A percentile compares a stretch with the other conserved stretches of the same genome.
Evolutionary conservation across 2,329 filamentous ascomycete genomes (phyloP).

Genomic region (Trichoderma sp.): DNA sequence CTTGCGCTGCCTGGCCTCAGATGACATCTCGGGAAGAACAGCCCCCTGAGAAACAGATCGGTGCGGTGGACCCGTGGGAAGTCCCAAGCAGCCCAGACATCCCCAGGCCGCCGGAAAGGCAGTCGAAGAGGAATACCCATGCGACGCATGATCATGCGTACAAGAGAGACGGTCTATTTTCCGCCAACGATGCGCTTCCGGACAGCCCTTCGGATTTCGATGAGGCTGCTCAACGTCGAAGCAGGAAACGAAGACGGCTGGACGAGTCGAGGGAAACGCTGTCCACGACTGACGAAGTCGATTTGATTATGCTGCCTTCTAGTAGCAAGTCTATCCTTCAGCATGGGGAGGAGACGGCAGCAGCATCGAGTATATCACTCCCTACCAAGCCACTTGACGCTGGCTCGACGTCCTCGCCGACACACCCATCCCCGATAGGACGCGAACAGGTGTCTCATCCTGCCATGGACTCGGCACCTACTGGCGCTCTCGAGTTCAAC

Average conservation of each 20-base stretch:
- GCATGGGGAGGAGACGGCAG: slow-evolving; percentile 20
- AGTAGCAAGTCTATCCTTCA: slow-evolving; percentile 29
- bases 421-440: slow-evolving; percentile 40
- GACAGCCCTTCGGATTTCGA: background rate
- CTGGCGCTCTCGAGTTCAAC: slow-evolving; percentile 27
- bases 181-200: background rate
- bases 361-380: slow-evolving; percentile 19
- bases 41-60: background rate
- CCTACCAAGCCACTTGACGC: slow-evolving; percentile 33
- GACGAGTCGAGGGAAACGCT: slow-evolving; percentile 28
- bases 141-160: background rate
- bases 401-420: slow-evolving; percentile 41
- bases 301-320: slow-evolving; percentile 35
- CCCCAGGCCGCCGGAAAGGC: background rate
- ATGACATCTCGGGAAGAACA: slow-evolving; percentile 36
- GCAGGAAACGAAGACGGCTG: slow-evolving; percentile 35
- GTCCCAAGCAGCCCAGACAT: slow-evolving; percentile 49
- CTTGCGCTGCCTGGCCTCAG: slow-evolving; percentile 39
- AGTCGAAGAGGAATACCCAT: background rate
- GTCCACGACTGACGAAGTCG: slow-evolving; percentile 34
- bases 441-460: slow-evolving; percentile 46
- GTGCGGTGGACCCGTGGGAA: slow-evolving; percentile 45
- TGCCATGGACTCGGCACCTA: slow-evolving; percentile 32
- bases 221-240: slow-evolving; percentile 21
- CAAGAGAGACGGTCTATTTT: background rate